These are phyloP conservation scores for Apiospora saccharicola DNA, from an alignment of 2,329 filamentous ascomycete genomes.

Conservation along the genomic window DNA sequence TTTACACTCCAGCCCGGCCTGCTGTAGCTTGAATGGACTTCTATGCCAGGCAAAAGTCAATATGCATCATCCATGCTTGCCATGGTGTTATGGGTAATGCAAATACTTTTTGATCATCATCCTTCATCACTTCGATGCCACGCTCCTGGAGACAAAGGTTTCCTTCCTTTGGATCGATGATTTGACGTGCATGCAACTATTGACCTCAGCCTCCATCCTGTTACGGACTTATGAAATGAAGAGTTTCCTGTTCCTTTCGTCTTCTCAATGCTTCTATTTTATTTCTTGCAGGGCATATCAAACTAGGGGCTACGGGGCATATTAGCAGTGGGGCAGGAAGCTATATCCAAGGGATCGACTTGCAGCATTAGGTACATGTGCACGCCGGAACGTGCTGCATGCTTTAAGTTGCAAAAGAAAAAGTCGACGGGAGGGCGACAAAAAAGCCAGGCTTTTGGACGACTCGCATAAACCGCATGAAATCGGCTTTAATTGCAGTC, in stretches of 20 bases:
- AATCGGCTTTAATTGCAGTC: constrained; percentile 5
- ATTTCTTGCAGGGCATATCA: not conserved
- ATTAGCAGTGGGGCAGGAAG: constrained; percentile 19
- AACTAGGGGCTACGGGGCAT: constrained; percentile 8
- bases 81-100: constrained; percentile 1
- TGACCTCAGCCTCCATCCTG: constrained; percentile 2
- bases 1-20: constrained; percentile 11
- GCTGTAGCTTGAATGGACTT: constrained; percentile 18
- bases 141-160: constrained; percentile 4
- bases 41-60: constrained; percentile 4
- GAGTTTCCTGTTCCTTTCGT: constrained; percentile 9
- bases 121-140: not conserved
- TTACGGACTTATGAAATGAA: constrained; percentile 13
- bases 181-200: constrained; percentile 20
- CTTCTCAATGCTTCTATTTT: constrained; percentile 20
- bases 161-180: not conserved
- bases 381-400: not conserved
- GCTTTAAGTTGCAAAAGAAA: not conserved
- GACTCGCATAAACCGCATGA: constrained; percentile 18
- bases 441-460: not conserved
- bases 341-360: constrained; percentile 11
- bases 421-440: not conserved
- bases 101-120: constrained; percentile 5
- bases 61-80: not conserved
- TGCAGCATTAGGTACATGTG: not conserved